phyloP scores from a whole-genome alignment of 257 asterid genomes.

The Nicotiana otophora region DNA sequence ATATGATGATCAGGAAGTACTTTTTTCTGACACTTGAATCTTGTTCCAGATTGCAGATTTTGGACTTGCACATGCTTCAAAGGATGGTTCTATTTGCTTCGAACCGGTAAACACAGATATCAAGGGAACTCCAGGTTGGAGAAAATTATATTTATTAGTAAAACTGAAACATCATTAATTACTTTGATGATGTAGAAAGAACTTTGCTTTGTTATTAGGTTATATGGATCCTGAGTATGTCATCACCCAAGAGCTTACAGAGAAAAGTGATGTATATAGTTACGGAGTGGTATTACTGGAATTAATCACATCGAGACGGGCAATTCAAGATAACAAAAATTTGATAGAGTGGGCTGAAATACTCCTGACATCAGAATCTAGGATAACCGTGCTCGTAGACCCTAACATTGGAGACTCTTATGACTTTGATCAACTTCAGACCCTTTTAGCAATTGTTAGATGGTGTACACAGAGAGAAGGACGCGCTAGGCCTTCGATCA shows the following conservation, averaged over 20 bases:
- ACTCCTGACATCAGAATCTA: slow-evolving; percentile 41
- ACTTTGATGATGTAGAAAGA: slow-evolving; percentile 4
- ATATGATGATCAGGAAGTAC: neutral
- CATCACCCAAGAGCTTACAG: slow-evolving; percentile 76
- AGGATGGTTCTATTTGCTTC: slow-evolving; percentile 85
- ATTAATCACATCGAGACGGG: slow-evolving; percentile 65
- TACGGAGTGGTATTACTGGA: slow-evolving; percentile 81
- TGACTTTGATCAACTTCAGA: slow-evolving; percentile 72
- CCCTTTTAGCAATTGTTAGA: slow-evolving; percentile 44
- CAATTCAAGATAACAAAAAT: slow-evolving; percentile 76
- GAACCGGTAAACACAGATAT: slow-evolving; percentile 91
- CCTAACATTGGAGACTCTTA: slow-evolving; percentile 53
- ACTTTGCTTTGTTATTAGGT: slow-evolving; percentile 37
- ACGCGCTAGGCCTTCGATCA: slow-evolving; percentile 71
- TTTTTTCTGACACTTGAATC: neutral
- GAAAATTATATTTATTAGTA: neutral
- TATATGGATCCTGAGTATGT: slow-evolving; percentile 90
- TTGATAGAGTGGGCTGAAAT: slow-evolving; percentile 76
- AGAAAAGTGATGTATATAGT: slow-evolving; percentile 86
- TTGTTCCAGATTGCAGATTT: slow-evolving; percentile 84
- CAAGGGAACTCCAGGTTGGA: slow-evolving; percentile 91
- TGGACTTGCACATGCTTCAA: slow-evolving; percentile 93
- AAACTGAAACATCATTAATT: neutral
- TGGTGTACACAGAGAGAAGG: slow-evolving; percentile 93
- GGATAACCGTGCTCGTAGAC: slow-evolving; percentile 64